Percentiles rank a stretch among this genome's conserved stretches.
Conservation (phyloP, 192 early-diverging fungal genomes). For the Pilaira anomala region DNA sequence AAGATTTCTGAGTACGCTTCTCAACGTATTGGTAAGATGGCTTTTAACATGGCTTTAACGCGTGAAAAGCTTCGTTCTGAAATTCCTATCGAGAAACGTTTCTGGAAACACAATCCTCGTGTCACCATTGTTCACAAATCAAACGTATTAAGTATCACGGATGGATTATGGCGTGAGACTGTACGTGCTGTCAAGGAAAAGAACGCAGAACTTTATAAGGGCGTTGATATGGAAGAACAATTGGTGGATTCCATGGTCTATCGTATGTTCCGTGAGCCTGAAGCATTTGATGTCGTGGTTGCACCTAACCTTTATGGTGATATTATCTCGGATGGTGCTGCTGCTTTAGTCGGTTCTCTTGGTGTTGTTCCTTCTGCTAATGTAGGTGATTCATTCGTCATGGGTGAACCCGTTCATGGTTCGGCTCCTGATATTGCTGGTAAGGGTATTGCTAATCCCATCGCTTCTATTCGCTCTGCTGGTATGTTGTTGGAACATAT, state of each 20-base stretch:
- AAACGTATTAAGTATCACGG: constrained; percentile 90
- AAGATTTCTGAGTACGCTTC: constrained; percentile 90
- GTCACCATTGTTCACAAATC: constrained; percentile 98
- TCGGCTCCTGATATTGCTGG: constrained; percentile 98
- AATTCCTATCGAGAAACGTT: constrained; percentile 48
- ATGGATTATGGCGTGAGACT: constrained; percentile 96
- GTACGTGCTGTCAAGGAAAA: constrained; percentile 70
- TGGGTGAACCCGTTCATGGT: constrained; percentile 88
- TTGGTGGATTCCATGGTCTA: constrained; percentile 99
- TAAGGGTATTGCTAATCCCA: constrained; percentile 93
- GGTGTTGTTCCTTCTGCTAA: constrained; percentile 96
- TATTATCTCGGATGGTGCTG: constrained; percentile 96
- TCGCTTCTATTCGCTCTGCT: constrained; percentile 93
- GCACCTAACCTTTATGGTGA: constrained; percentile 98
- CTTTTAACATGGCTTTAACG: constrained; percentile 88
- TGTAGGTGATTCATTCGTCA: constrained; percentile 92
- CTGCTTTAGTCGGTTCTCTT: constrained; percentile 91
- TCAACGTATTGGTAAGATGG: constrained; percentile 82
- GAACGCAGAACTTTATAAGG: constrained; percentile 52
- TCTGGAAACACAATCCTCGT: constrained; percentile 55
- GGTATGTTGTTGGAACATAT: constrained; percentile 89
- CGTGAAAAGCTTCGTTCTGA: constrained; percentile 68
- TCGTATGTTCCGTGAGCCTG: constrained; percentile 96
- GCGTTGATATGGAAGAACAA: constrained; percentile 89
- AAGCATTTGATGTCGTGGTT: constrained; percentile 94